These are phyloP conservation scores for Schwanniomyces vanrijiae DNA, from an alignment of 805 yeast genomes.

Conservation along the genomic window DNA sequence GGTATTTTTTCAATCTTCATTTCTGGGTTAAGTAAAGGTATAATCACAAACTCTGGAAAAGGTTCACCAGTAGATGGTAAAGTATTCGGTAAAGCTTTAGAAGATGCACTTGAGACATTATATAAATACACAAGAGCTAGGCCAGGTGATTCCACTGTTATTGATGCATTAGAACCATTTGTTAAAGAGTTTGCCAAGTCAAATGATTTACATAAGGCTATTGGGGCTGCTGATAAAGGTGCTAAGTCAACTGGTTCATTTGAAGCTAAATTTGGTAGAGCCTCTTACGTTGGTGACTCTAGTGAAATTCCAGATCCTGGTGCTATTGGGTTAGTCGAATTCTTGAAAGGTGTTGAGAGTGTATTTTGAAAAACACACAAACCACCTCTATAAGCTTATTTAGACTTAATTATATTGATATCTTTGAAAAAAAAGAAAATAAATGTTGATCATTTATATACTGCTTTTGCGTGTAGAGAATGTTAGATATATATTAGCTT, in stretches of 20 bases:
- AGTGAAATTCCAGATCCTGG: conserved; percentile 89
- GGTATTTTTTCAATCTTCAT: conserved; percentile 36
- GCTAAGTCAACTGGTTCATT: conserved; percentile 72
- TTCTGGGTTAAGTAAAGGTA: conserved; percentile 14
- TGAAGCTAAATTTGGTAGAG: conserved; percentile 89
- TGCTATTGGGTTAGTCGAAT: conserved; percentile 39
- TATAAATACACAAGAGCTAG: conserved; percentile 88
- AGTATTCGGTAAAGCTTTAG: conserved; percentile 53
- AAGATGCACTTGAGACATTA: conserved; percentile 44
- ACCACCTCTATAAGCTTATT: background rate
- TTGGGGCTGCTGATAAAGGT: conserved; percentile 68
- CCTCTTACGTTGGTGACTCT: conserved; percentile 74
- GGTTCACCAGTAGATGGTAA: conserved; percentile 23
- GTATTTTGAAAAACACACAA: background rate
- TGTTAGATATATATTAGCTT: background rate
- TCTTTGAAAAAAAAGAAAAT: background rate
- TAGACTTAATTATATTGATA: background rate
- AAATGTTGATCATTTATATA: background rate
- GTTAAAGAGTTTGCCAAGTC: conserved; percentile 57
- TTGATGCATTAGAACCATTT: conserved; percentile 89
- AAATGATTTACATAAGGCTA: conserved; percentile 58
- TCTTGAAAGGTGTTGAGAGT: background rate
- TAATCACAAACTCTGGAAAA: background rate
- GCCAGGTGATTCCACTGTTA: conserved; percentile 82
- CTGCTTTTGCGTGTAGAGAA: background rate